Evolutionary conservation across 208 protist genomes (phyloP).

Genomic region (Porcisia deanei): DNA sequence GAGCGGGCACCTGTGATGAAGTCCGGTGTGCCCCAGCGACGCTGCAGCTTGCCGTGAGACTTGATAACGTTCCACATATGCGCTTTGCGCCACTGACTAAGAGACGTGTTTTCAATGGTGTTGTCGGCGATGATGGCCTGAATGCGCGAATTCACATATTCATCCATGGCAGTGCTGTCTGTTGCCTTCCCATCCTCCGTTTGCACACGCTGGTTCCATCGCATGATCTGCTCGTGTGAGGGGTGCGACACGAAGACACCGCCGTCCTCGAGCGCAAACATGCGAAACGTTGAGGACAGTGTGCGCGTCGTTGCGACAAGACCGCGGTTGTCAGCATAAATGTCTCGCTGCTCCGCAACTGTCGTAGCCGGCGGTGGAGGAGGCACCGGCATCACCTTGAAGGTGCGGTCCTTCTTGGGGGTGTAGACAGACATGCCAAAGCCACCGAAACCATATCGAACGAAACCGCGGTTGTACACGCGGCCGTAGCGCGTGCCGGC

Average conservation of each 20-base stretch:
- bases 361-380: conserved; percentile 12
- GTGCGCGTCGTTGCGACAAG: conserved; percentile 67
- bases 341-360: conserved; percentile 1
- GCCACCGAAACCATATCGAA: conserved; percentile 88
- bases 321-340: conserved; percentile 45
- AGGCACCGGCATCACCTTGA: conserved; percentile 40
- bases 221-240: conserved; percentile 82
- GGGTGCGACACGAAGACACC: conserved; percentile 84
- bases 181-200: conserved; percentile 61
- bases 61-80: conserved; percentile 91
- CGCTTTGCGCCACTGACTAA: conserved; percentile 76
- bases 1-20: conserved; percentile 62
- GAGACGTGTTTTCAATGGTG: conserved; percentile 82
- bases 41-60: conserved; percentile 77
- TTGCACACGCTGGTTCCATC: conserved; percentile 71
- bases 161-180: conserved; percentile 75
- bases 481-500: conserved; percentile 87
- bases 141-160: conserved; percentile 80
- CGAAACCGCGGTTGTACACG: conserved; percentile 87
- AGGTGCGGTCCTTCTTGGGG: conserved; percentile 80
- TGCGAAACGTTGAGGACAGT: conserved; percentile 83
- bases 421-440: conserved; percentile 91
- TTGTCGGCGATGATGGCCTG: conserved; percentile 91
- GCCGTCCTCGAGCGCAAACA: conserved; percentile 79
- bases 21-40: conserved; percentile 78